Base-by-base conservation (phyloP, 306 rosid species). In the Sesbania bispinosa region DNA sequence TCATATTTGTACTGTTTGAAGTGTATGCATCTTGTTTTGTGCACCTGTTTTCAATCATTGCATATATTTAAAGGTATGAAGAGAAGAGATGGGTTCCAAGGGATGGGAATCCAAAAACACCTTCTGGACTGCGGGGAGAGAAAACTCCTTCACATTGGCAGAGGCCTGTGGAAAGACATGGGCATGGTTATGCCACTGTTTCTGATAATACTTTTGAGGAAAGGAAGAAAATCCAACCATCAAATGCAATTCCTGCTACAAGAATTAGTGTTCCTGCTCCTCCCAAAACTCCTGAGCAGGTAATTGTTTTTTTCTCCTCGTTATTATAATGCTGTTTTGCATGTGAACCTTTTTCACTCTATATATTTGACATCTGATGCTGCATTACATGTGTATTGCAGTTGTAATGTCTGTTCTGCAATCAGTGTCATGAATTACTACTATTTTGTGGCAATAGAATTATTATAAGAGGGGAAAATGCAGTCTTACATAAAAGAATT, bases 21-120 rank as follows among this genome's bases (percentile, higher is more conserved):
- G 14, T 24, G 6, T 60, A 15, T 77, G 39, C 13, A 41, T 46
- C 18, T 60, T 55, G 3, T 57, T 71, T 80, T n/a, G n/a, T n/a
- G n/a, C n/a, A n/a, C n/a, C n/a, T n/a, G n/a, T n/a, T n/a, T n/a
- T n/a, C n/a, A n/a, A n/a, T n/a, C n/a, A n/a, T n/a, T n/a, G n/a
- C 46, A 29, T 62, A 41, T 69, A 58, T 61, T 75, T 82, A 6
- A 74, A 95, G 99, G 88, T 95, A 95, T 81, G 99, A 95, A 69
- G 99, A 95, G 18, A 91, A 95, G 85, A 85, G 97, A 82, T 95
- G 99, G 99, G 69, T 88, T 59, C 5, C 93, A 59, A 86, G 83
- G 81, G 93, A 95, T 69, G 96, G 91, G 71, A 85, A 84, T 62
- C 78, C 89, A 27, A 89, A 57, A 78, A 78, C 96, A 23, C 87